These are phyloP conservation scores for Verticillium zaregamsianum DNA, from an alignment of 2,329 filamentous ascomycete genomes.

Conservation along the genomic window DNA sequence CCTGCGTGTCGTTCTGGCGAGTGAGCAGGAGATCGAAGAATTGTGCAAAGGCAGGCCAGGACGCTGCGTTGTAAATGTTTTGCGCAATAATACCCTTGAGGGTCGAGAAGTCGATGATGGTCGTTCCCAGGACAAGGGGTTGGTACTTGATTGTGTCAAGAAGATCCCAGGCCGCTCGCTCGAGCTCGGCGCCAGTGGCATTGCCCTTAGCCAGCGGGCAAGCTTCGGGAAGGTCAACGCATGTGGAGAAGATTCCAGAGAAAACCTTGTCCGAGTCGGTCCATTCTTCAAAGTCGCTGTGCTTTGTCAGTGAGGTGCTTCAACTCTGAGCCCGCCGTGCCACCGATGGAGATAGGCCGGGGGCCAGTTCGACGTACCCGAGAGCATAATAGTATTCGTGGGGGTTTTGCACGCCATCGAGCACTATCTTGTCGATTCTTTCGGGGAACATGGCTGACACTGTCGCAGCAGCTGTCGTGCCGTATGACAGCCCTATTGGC, in stretches of 20 bases:
- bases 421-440: constrained; percentile 24
- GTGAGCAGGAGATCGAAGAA: background rate
- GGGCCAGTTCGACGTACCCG: background rate
- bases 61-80: background rate
- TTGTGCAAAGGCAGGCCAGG: constrained; percentile 19
- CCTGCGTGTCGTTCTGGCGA: background rate
- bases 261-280: constrained; percentile 21
- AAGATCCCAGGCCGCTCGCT: constrained; percentile 16
- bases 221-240: constrained; percentile 13
- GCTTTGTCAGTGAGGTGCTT: background rate
- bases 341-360: no score
- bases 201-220: constrained; percentile 18
- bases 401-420: constrained; percentile 25
- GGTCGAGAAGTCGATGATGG: constrained; percentile 19
- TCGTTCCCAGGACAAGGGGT: constrained; percentile 15
- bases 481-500: constrained; percentile 30
- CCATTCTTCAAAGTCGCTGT: constrained; percentile 20
- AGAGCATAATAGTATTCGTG: constrained; percentile 23
- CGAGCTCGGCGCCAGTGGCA: constrained; percentile 16
- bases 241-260: constrained; percentile 19
- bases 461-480: constrained; percentile 30
- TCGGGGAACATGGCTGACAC: constrained; percentile 35
- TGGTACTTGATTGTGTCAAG: constrained; percentile 17
- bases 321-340: background rate
- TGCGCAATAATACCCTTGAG: constrained; percentile 9